Conservation (phyloP, 441 rosid species). For the Francoa sonchifolia region DNA sequence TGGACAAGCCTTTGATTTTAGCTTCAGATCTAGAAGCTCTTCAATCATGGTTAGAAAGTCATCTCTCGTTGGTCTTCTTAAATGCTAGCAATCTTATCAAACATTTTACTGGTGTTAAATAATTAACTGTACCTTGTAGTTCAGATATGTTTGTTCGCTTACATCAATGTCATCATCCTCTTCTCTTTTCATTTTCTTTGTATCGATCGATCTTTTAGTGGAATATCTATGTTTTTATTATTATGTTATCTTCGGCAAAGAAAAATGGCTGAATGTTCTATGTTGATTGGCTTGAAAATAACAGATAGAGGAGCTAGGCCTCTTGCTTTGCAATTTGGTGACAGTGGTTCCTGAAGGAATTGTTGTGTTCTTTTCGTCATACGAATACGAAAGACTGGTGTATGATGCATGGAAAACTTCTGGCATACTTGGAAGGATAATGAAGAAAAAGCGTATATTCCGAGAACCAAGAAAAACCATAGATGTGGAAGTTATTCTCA, state of each 20-base stretch:
- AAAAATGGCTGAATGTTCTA: constrained; percentile 6
- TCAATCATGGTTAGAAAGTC: constrained; percentile 37
- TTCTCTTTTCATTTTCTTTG: too few species aligned
- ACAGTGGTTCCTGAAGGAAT: constrained; percentile 80
- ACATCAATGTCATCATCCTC: too few species aligned
- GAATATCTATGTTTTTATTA: constrained; percentile 4
- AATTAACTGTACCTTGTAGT: too few species aligned
- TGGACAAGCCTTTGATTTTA: constrained; percentile 71
- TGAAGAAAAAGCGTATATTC: constrained; percentile 62
- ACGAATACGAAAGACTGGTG: constrained; percentile 72
- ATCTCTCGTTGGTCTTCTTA: neutral
- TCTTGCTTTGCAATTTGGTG: constrained; percentile 73
- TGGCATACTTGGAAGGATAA: constrained; percentile 68
- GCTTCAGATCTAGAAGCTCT: constrained; percentile 73
- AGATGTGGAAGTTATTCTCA: constrained; percentile 64
- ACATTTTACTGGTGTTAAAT: too few species aligned
- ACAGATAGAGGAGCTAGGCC: constrained; percentile 86
- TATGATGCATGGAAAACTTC: constrained; percentile 66
- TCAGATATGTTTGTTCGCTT: too few species aligned
- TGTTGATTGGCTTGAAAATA: constrained; percentile 13
- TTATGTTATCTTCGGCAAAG: neutral
- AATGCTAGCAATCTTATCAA: neutral
- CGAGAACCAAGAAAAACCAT: constrained; percentile 78
- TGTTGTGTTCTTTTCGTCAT: constrained; percentile 90
- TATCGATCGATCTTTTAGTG: too few species aligned